Evolutionary conservation across 257 asterid species (phyloP), one percentile per base, ranked within the genome.

Genomic region (Nemophila menziesii): DNA sequence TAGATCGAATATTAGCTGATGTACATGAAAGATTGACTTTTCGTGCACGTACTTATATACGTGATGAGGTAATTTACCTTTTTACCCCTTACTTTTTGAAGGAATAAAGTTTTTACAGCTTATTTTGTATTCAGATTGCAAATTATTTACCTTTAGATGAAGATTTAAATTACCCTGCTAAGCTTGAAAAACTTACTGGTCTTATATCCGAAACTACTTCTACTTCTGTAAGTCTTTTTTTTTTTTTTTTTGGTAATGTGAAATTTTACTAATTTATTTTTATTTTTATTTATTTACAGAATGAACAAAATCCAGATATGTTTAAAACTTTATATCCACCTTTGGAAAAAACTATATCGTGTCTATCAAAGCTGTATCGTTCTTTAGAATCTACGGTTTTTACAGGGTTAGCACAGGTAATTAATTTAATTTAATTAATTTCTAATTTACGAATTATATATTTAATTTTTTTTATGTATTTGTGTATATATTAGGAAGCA

Each of bases 391-490:
- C 75, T 33, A 73, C 83, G 17, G 99, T 90, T 55, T 90, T 90
- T 61, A 85, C 99, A 55, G 94, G 96, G 46, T 75, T 90, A 70
- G 99, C 99, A 33, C 99, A 85, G 96, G 99, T 77, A 61, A 48
- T 50, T 42, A 44, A 52, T 46, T 48, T 22, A 41, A 56, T 49
- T 41, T 53, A 49, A 48, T 38, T 20, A 53, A 46, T 34, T n/a
- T 50, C 19, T 7, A 38, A 20, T 27, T 13, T 8, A 16, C 43
- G 11, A 11, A 3, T 34, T 19, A 17, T 33, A 33, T 44, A 20
- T 48, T 57, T 29, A 20, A 16, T 39, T 63, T 50, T 14, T 43
- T 49, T 44, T n/a, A n/a, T n/a, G n/a, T n/a, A 46, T 19, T 20
- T 39, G 16, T 36, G 23, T 41, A 6, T 46, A 53, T 50, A 66